These are phyloP conservation scores for Ophiocordyceps camponoti-rufipedis DNA, from an alignment of 2,329 filamentous ascomycete genomes.

Conservation along the genomic window DNA sequence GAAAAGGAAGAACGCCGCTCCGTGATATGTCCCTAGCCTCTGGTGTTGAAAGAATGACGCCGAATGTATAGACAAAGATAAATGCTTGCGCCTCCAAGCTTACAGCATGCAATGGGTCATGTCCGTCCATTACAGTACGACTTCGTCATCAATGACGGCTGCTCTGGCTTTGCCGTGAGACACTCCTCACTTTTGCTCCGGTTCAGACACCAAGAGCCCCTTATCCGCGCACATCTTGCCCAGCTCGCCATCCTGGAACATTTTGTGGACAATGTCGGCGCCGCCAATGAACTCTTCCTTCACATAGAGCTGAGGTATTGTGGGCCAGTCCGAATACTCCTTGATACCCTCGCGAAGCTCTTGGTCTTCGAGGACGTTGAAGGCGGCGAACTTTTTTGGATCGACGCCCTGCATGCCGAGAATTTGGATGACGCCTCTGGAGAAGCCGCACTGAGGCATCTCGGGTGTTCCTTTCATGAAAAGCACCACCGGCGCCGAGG, in stretches of 20 bases:
- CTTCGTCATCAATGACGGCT: no score
- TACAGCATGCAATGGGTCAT: no score
- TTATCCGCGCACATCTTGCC: constrained; percentile 87
- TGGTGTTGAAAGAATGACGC: no score
- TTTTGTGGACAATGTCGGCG: constrained; percentile 91
- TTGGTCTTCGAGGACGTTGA: constrained; percentile 87
- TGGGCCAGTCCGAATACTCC: constrained; percentile 98
- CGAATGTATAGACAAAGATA: no score
- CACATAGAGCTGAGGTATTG: constrained; percentile 91
- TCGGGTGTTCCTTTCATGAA: constrained; percentile 99
- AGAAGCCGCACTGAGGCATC: constrained; percentile 92
- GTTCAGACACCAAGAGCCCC: constrained; percentile 50
- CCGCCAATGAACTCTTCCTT: constrained; percentile 92
- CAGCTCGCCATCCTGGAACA: constrained; percentile 92
- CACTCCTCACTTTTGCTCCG: constrained; percentile 17
- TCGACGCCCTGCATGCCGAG: constrained; percentile 88
- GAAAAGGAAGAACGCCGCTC: no score
- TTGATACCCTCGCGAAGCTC: constrained; percentile 87
- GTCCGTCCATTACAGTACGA: no score
- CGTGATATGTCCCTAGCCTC: no score
- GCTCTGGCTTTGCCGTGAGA: no score
- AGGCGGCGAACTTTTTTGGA: constrained; percentile 90
- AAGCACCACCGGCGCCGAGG: constrained; percentile 76
- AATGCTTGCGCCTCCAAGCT: no score
- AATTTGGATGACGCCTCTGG: constrained; percentile 85